Conservation (phyloP, 108 stramenopile genomes). For the Stephanodiscus triporus region DNA sequence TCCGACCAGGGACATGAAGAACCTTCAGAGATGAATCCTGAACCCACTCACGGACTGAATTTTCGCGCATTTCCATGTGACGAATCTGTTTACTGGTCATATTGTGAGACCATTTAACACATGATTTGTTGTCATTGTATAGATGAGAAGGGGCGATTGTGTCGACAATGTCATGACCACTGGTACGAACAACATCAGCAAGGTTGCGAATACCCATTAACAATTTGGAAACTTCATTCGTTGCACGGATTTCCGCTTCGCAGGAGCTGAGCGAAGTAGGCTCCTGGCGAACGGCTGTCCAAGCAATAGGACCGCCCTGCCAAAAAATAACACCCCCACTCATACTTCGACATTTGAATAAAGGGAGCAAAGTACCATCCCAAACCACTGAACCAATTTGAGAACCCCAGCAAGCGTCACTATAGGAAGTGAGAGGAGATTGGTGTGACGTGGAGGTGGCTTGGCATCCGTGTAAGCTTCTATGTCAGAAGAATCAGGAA, state of each 20-base stretch:
- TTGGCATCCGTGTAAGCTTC: not conserved
- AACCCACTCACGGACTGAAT: too few relatives aligned
- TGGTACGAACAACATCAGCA: too few relatives aligned
- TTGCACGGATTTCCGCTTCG: not conserved
- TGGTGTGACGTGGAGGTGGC: not conserved
- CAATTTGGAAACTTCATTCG: not conserved
- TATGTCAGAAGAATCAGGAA: not conserved
- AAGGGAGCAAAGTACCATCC: not conserved
- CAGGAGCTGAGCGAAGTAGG: not conserved
- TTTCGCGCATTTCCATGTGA: too few relatives aligned
- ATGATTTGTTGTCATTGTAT: too few relatives aligned
- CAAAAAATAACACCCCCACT: not conserved
- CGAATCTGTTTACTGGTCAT: too few relatives aligned
- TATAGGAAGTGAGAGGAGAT: not conserved
- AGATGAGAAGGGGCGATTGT: too few relatives aligned
- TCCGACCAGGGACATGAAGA: too few relatives aligned
- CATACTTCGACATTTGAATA: not conserved
- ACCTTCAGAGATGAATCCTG: too few relatives aligned
- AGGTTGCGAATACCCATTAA: too few relatives aligned
- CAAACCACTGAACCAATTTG: not conserved
- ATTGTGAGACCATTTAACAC: too few relatives aligned
- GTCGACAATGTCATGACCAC: too few relatives aligned
- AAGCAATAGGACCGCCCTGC: not conserved
- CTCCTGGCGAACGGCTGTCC: not conserved
- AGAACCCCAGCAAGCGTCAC: not conserved